Conservation (phyloP, 345 rosid genomes). For the Ceriops tagal region DNA sequence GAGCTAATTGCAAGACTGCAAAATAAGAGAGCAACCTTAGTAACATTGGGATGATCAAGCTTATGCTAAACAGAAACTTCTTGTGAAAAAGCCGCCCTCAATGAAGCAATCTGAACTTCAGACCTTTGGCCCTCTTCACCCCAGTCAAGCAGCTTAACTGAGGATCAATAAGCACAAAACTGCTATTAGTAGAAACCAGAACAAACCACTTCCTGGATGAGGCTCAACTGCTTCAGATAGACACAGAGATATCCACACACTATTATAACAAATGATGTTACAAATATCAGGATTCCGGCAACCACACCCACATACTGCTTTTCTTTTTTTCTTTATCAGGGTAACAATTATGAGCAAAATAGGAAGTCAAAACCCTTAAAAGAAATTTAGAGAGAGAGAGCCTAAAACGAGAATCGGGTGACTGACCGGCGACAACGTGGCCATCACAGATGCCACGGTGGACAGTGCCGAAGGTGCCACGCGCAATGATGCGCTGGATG, state of each 20-base stretch:
- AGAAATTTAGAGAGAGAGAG: too few species aligned
- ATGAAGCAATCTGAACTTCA: constrained; percentile 63
- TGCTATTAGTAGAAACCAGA: constrained; percentile 12
- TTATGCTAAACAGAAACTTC: constrained; percentile 50
- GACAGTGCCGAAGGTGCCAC: constrained; percentile 95
- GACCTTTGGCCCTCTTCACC: constrained; percentile 90
- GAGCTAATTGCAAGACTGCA: neutral
- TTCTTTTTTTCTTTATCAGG: constrained; percentile 10
- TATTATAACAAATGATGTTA: neutral
- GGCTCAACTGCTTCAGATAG: neutral
- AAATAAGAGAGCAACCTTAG: constrained; percentile 47
- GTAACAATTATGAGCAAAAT: too few species aligned
- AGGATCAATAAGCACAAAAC: constrained; percentile 13
- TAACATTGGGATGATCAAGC: constrained; percentile 72
- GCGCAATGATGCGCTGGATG: constrained; percentile 81
- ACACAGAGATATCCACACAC: neutral
- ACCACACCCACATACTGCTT: neutral
- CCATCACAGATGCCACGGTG: constrained; percentile 91
- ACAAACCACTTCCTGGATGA: neutral
- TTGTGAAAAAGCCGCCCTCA: constrained; percentile 68
- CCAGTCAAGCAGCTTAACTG: constrained; percentile 94
- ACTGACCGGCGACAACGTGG: constrained; percentile 90
- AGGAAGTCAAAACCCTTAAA: too few species aligned
- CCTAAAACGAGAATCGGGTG: neutral
- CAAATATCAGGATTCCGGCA: constrained; percentile 1